Evolutionary conservation across 2,329 filamentous ascomycete species (phyloP).

Genomic region (Nemania sp.): DNA sequence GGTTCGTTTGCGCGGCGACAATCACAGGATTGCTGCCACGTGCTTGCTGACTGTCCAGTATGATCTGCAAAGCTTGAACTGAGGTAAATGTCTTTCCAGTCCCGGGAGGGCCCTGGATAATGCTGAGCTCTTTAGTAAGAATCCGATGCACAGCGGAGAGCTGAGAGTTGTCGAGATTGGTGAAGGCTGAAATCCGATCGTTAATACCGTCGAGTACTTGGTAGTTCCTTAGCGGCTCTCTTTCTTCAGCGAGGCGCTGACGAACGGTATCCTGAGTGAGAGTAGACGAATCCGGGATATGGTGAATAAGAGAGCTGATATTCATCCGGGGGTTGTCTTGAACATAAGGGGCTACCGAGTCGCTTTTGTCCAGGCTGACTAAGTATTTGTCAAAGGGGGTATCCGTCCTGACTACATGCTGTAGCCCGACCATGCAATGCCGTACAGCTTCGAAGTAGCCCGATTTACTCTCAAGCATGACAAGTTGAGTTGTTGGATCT

Average conservation of each 20-base stretch:
- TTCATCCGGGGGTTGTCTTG: slow-evolving; percentile 40
- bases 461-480: slow-evolving; percentile 77
- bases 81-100: slow-evolving; percentile 82
- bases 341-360: slow-evolving; percentile 41
- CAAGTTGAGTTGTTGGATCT: slow-evolving; percentile 69
- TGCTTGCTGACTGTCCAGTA: slow-evolving; percentile 61
- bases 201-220: slow-evolving; percentile 35
- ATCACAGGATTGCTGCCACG: slow-evolving; percentile 69
- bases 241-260: slow-evolving; percentile 27
- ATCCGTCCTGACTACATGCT: slow-evolving; percentile 55
- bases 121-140: slow-evolving; percentile 70
- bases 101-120: slow-evolving; percentile 82
- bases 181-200: slow-evolving; percentile 35
- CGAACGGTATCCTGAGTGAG: slow-evolving; percentile 20
- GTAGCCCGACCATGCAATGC: slow-evolving; percentile 73
- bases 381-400: slow-evolving; percentile 69
- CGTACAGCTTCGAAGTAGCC: slow-evolving; percentile 80
- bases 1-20: slow-evolving; percentile 85
- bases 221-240: slow-evolving; percentile 27
- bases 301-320: slow-evolving; percentile 41
- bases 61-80: slow-evolving; percentile 68
- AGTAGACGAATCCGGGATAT: slow-evolving; percentile 30
- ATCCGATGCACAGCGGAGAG: slow-evolving; percentile 70
- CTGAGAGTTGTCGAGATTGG: slow-evolving; percentile 71
- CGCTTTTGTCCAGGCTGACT: slow-evolving; percentile 49